Conservation (phyloP, 805 yeast genomes). For the Sugiyamaella americana region DNA sequence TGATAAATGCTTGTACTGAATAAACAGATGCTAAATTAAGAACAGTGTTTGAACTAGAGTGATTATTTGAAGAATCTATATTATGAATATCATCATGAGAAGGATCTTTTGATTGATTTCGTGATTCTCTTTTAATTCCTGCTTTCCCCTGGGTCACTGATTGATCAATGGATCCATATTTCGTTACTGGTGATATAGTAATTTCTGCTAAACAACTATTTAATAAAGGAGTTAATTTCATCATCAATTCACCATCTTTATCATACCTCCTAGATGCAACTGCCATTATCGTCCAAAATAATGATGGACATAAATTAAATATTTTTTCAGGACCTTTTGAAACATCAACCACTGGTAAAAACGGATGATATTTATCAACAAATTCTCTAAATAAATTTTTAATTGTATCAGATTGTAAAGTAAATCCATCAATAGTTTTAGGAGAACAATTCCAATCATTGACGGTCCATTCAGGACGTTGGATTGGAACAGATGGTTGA, state of each 20-base stretch:
- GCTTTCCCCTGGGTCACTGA: conserved; percentile 39
- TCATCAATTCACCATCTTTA: conserved; percentile 41
- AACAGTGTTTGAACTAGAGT: conserved; percentile 48
- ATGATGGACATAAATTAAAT: conserved; percentile 73
- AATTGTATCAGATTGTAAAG: conserved; percentile 56
- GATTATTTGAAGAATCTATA: neutral
- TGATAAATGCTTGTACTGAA: conserved; percentile 85
- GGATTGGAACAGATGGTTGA: conserved; percentile 5
- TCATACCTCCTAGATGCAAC: conserved; percentile 66
- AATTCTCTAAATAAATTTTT: conserved; percentile 60
- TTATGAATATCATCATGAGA: conserved; percentile 13
- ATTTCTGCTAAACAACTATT: conserved; percentile 79
- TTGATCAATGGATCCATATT: conserved; percentile 44
- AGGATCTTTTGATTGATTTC: too few relatives aligned
- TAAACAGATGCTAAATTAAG: conserved; percentile 86
- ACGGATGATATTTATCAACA: conserved; percentile 71
- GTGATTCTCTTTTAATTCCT: neutral
- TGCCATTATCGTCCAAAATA: conserved; percentile 90
- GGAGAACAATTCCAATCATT: conserved; percentile 33
- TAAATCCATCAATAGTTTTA: conserved; percentile 64
- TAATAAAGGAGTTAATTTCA: conserved; percentile 59
- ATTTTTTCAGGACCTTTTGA: conserved; percentile 74
- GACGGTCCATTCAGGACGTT: conserved; percentile 2
- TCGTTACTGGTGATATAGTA: conserved; percentile 82
- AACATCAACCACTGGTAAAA: conserved; percentile 83